A percentile compares a stretch with the other conserved stretches of the same genome.
phyloP scores from a whole-genome alignment of 208 protist genomes.

The Trypanosoma theileri region DNA sequence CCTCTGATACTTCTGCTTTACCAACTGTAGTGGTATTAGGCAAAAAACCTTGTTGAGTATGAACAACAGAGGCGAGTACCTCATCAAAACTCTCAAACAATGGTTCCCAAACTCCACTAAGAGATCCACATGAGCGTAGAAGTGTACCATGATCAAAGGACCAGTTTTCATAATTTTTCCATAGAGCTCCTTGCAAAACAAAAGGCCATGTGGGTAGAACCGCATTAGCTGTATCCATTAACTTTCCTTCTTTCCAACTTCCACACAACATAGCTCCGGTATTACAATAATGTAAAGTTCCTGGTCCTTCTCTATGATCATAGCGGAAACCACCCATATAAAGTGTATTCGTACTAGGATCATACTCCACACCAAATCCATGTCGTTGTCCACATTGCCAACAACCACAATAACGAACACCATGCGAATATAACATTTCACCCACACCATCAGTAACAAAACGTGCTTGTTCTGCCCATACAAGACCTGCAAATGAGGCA shows the following conservation, averaged over 20 bases:
- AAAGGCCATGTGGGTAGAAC: constrained; percentile 31
- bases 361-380: constrained; percentile 60
- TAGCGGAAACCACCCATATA: constrained; percentile 46
- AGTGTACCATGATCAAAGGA: constrained; percentile 50
- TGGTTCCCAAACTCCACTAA: constrained; percentile 72
- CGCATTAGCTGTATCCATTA: constrained; percentile 33
- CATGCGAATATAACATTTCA: constrained; percentile 28
- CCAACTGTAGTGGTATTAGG: no score
- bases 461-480: constrained; percentile 21
- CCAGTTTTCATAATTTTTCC: constrained; percentile 27
- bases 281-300: constrained; percentile 41
- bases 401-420: constrained; percentile 50
- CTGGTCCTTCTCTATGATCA: constrained; percentile 40
- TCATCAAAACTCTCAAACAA: constrained; percentile 56
- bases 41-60: neutral
- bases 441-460: constrained; percentile 36
- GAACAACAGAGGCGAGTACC: constrained; percentile 15
- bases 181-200: constrained; percentile 39
- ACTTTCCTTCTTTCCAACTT: constrained; percentile 38
- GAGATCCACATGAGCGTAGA: constrained; percentile 30
- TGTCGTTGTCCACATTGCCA: constrained; percentile 55
- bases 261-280: constrained; percentile 54
- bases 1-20: no score
- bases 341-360: constrained; percentile 34
- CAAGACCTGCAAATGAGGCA: constrained; percentile 24